phyloP scores from a whole-genome alignment of 225 moss, liverwort and hornwort genomes.

The Sphagnum contortum region DNA sequence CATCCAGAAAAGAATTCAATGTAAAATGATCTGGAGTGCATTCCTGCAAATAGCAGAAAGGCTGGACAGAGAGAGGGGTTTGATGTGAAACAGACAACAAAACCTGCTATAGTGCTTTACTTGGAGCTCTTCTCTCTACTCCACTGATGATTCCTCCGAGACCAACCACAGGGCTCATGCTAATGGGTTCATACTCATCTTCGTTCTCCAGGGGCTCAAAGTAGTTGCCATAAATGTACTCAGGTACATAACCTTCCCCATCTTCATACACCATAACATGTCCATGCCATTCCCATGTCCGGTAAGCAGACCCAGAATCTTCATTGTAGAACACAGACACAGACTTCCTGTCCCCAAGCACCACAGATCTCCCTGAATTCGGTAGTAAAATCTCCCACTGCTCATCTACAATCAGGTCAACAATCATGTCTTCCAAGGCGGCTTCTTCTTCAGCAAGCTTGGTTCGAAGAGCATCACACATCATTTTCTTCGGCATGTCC shows the following conservation, averaged over 20 bases:
- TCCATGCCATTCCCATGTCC: slow-evolving; percentile 89
- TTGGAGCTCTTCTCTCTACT: slow-evolving; percentile 25
- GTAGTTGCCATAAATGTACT: slow-evolving; percentile 81
- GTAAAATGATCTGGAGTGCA: background rate
- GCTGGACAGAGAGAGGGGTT: slow-evolving; percentile 8
- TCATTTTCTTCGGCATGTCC: slow-evolving; percentile 13
- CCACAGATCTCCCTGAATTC: slow-evolving; percentile 66
- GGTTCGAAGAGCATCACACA: slow-evolving; percentile 22
- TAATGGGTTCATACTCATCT: slow-evolving; percentile 23
- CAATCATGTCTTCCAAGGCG: slow-evolving; percentile 58
- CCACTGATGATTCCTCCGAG: slow-evolving; percentile 55
- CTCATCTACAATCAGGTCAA: slow-evolving; percentile 46
- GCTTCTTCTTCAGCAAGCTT: slow-evolving; percentile 68
- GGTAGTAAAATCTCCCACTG: slow-evolving; percentile 63
- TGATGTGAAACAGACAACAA: background rate
- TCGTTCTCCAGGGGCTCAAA: slow-evolving; percentile 67
- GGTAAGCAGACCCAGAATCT: slow-evolving; percentile 55
- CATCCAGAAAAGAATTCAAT: slow-evolving; percentile 21
- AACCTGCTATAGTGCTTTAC: slow-evolving; percentile 8
- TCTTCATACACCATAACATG: slow-evolving; percentile 82
- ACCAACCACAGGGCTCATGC: slow-evolving; percentile 39
- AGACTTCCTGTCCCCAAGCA: slow-evolving; percentile 53
- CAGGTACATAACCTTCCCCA: slow-evolving; percentile 71
- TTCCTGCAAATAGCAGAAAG: slow-evolving; percentile 2
- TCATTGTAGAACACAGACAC: slow-evolving; percentile 70